Evolutionary conservation across 2,329 filamentous ascomycete species (phyloP).

Genomic region (Leptodontidium sp.): DNA sequence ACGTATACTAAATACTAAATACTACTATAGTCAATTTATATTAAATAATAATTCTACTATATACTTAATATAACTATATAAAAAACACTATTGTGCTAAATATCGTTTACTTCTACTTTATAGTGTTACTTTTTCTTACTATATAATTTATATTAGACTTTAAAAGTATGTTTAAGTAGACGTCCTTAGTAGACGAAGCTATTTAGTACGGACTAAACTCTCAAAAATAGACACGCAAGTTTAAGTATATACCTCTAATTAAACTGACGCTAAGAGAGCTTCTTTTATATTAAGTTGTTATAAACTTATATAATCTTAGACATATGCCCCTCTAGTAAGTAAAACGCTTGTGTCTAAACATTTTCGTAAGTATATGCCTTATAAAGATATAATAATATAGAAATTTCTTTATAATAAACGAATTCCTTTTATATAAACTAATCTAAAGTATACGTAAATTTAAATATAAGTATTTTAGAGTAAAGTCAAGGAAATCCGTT

Average conservation of each 20-base stretch:
- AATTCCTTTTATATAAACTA: background rate
- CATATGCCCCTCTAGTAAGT: background rate
- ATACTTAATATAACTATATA: background rate
- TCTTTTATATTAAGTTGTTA: slow-evolving; percentile 12
- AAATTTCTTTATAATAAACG: background rate
- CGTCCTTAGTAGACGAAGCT: background rate
- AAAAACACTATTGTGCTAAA: background rate
- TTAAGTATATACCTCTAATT: background rate
- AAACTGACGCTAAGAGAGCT: background rate
- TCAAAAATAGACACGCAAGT: background rate
- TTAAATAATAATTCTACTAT: background rate
- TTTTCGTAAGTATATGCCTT: slow-evolving; percentile 4
- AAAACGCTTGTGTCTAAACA: background rate
- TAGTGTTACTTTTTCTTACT: background rate
- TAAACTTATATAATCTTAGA: background rate
- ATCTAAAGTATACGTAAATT: background rate
- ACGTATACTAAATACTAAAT: background rate
- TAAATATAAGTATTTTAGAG: too few species aligned
- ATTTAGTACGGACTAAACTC: background rate
- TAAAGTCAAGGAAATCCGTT: too few species aligned
- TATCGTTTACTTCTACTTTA: background rate
- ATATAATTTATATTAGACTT: background rate
- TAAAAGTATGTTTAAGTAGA: slow-evolving; percentile 1
- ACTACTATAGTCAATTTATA: background rate
- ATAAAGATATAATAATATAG: background rate